These are phyloP conservation scores for Xylariaceae sp. DNA, from an alignment of 2,329 filamentous ascomycete genomes.

Conservation along the genomic window DNA sequence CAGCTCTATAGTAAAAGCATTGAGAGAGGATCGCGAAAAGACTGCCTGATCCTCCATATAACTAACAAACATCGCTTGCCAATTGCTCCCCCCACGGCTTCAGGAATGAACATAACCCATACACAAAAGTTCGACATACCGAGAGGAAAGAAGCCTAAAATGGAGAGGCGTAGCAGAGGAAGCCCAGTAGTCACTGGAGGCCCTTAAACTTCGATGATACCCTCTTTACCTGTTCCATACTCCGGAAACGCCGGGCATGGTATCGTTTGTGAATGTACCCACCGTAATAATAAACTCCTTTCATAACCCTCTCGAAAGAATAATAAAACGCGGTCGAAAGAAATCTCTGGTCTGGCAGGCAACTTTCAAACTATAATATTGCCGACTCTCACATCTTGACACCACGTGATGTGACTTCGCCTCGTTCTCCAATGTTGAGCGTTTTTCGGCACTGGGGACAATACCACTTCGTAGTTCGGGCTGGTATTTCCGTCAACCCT, in stretches of 20 bases:
- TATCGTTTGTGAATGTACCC: background rate
- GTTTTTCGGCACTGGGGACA: constrained; percentile 68
- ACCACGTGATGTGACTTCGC: constrained; percentile 56
- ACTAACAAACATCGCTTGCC: too few relatives aligned
- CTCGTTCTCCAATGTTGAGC: constrained; percentile 58
- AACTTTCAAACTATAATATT: background rate
- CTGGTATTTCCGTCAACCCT: constrained; percentile 60
- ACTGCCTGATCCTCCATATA: too few relatives aligned
- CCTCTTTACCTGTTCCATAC: too few relatives aligned
- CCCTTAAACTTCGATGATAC: too few relatives aligned
- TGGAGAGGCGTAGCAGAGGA: too few relatives aligned
- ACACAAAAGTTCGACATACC: too few relatives aligned
- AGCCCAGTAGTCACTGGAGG: too few relatives aligned
- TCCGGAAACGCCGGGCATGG: constrained; percentile 1
- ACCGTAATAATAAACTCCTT: background rate
- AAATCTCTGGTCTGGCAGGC: background rate
- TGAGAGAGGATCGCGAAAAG: too few relatives aligned
- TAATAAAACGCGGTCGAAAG: background rate
- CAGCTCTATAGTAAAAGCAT: too few relatives aligned
- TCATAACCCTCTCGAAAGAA: background rate
- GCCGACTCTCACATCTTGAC: constrained; percentile 37
- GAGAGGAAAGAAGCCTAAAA: too few relatives aligned
- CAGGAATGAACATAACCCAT: too few relatives aligned
- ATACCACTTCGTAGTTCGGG: constrained; percentile 75
- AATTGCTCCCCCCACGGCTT: too few relatives aligned